Percentiles rank a stretch among this genome's conserved stretches.
phyloP scores from a whole-genome alignment of 768 basidiomycete species.

The Holtermanniella nyarrowii region DNA sequence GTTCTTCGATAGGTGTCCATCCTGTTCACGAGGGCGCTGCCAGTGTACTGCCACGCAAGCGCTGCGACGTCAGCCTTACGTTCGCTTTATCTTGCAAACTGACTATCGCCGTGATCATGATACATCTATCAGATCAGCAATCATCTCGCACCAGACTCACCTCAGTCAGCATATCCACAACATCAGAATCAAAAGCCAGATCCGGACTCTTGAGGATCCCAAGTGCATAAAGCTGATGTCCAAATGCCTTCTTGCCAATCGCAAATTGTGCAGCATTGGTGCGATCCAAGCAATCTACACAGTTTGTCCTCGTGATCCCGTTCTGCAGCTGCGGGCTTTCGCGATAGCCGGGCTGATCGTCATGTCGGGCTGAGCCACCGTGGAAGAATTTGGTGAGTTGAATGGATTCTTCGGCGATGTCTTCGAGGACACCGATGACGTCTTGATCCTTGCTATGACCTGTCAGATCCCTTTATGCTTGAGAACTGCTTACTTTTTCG shows the following conservation, averaged over 20 bases:
- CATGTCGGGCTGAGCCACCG: slow-evolving; percentile 54
- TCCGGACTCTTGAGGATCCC: slow-evolving; percentile 78
- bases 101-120: slow-evolving; percentile 92
- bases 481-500: slow-evolving; percentile 62
- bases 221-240: slow-evolving; percentile 89
- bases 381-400: slow-evolving; percentile 91
- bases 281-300: slow-evolving; percentile 91
- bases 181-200: slow-evolving; percentile 83
- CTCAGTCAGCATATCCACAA: slow-evolving; percentile 90
- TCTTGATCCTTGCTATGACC: slow-evolving; percentile 76
- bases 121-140: slow-evolving; percentile 54
- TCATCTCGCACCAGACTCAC: slow-evolving; percentile 8
- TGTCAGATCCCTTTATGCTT: slow-evolving; percentile 1
- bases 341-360: slow-evolving; percentile 17
- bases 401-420: slow-evolving; percentile 86
- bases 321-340: slow-evolving; percentile 61
- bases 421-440: slow-evolving; percentile 88
- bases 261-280: slow-evolving; percentile 97
- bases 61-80: slow-evolving; percentile 45
- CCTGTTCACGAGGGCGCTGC: slow-evolving; percentile 87
- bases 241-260: slow-evolving; percentile 85
- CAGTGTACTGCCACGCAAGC: slow-evolving; percentile 91
- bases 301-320: slow-evolving; percentile 86
- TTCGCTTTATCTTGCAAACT: slow-evolving; percentile 32
- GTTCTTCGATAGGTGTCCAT: slow-evolving; percentile 76